Percentiles rank a stretch among this genome's conserved stretches.
Conservation (phyloP, 2,329 filamentous ascomycete genomes). For the Sporothrix brasiliensis region DNA sequence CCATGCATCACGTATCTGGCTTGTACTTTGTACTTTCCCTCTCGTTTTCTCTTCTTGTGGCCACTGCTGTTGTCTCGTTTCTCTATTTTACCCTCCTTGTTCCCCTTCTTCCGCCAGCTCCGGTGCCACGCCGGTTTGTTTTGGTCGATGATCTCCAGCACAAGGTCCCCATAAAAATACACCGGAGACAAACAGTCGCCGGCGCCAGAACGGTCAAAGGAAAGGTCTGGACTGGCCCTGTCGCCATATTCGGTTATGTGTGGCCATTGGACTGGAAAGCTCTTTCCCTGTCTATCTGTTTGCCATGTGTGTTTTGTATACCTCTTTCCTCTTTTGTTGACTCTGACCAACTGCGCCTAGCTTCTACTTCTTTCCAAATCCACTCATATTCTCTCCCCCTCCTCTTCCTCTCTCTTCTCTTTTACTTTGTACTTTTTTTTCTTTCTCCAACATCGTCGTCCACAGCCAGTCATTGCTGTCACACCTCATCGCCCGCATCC, state of each 20-base stretch:
- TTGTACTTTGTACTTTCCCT: not conserved
- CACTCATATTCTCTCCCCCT: not conserved
- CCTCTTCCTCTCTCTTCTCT: not conserved
- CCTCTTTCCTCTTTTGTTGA: constrained; percentile 25
- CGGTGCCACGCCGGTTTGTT: not conserved
- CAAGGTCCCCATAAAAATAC: constrained; percentile 24
- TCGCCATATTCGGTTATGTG: not conserved
- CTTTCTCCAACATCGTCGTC: constrained; percentile 5
- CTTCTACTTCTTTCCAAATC: constrained; percentile 7
- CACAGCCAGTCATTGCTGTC: constrained; percentile 24
- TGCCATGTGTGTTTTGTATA: constrained; percentile 2
- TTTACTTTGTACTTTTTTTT: not conserved
- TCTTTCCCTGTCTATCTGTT: constrained; percentile 7
- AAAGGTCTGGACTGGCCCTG: not conserved
- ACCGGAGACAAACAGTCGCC: constrained; percentile 1
- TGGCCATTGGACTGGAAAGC: constrained; percentile 8
- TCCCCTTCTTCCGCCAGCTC: constrained; percentile 8
- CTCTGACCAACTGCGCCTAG: constrained; percentile 13
- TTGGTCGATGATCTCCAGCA: constrained; percentile 7
- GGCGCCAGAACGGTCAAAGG: not conserved
- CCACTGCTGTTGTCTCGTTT: not conserved
- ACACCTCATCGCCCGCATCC: not conserved
- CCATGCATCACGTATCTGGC: not conserved
- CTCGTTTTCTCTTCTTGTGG: not conserved
- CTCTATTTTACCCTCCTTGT: constrained; percentile 16